These are phyloP conservation scores for Basipetospora sp. DNA, from an alignment of 2,329 filamentous ascomycete genomes.

Conservation along the genomic window DNA sequence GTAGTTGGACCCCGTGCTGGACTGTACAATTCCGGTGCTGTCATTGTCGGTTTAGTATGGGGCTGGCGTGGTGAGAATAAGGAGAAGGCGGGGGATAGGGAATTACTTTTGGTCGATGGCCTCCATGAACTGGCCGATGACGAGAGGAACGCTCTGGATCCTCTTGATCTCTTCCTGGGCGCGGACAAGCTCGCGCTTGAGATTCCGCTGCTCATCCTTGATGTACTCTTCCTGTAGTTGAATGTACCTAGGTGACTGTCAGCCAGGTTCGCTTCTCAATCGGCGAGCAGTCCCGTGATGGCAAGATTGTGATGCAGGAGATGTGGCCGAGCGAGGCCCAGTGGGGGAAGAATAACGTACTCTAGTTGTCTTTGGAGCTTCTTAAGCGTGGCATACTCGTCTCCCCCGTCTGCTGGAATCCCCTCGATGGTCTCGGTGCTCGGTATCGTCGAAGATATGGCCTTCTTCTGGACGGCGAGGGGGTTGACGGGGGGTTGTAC, in stretches of 20 bases:
- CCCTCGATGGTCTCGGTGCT: constrained; percentile 85
- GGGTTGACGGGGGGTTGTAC: constrained; percentile 68
- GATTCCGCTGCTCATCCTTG: constrained; percentile 97
- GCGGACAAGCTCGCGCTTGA: constrained; percentile 92
- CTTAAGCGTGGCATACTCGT: constrained; percentile 92
- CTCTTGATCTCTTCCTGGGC: constrained; percentile 99
- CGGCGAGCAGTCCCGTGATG: too few relatives aligned
- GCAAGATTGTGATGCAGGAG: background rate
- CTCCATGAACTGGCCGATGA: constrained; percentile 99
- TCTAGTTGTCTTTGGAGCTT: constrained; percentile 92
- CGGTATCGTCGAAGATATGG: constrained; percentile 64
- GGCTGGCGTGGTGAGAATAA: constrained; percentile 9
- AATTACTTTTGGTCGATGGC: constrained; percentile 98
- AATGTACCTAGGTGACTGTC: constrained; percentile 51
- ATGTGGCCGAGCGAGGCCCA: too few relatives aligned
- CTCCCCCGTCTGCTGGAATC: constrained; percentile 61
- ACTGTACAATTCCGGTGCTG: constrained; percentile 96
- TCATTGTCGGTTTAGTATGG: constrained; percentile 2
- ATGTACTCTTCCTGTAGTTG: constrained; percentile 99
- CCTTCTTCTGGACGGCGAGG: constrained; percentile 66
- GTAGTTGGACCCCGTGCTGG: constrained; percentile 95
- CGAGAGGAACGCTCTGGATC: constrained; percentile 92
- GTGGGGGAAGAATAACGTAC: constrained; percentile 33
- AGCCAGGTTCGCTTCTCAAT: constrained; percentile 6
- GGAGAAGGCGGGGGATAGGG: constrained; percentile 13